Evolutionary conservation across 2,329 filamentous ascomycete genomes (phyloP).

Genomic region (Calonectria ilicicola): DNA sequence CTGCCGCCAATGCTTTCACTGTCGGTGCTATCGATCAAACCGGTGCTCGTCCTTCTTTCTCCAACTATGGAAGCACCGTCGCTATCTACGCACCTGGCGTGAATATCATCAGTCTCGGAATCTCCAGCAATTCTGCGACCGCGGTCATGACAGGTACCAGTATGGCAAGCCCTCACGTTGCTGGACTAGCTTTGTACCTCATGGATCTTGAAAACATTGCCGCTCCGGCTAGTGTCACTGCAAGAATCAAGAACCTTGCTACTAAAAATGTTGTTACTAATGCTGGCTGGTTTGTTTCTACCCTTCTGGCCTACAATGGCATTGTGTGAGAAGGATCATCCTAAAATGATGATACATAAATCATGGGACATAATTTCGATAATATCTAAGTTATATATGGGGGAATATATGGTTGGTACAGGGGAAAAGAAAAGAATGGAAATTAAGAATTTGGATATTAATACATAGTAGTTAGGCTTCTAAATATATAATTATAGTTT

Average conservation of each 20-base stretch:
- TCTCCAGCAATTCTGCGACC: neutral
- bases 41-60: neutral
- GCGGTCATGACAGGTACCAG: neutral
- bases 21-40: neutral
- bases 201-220: neutral
- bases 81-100: neutral
- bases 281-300: neutral
- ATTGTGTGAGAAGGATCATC: neutral
- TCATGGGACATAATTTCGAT: too few species aligned
- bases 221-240: neutral
- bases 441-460: neutral
- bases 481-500: neutral
- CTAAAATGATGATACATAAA: too few species aligned
- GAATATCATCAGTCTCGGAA: neutral
- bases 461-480: neutral
- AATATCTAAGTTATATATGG: neutral
- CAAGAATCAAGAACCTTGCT: neutral
- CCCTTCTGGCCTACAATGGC: neutral
- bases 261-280: neutral
- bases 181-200: neutral
- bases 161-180: neutral
- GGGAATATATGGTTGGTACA: neutral
- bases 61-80: neutral
- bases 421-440: neutral
- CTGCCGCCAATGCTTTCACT: neutral